Evolutionary conservation across 1,284 basidiomycete species (phyloP).

Genomic region (Ustilago nuda): DNA sequence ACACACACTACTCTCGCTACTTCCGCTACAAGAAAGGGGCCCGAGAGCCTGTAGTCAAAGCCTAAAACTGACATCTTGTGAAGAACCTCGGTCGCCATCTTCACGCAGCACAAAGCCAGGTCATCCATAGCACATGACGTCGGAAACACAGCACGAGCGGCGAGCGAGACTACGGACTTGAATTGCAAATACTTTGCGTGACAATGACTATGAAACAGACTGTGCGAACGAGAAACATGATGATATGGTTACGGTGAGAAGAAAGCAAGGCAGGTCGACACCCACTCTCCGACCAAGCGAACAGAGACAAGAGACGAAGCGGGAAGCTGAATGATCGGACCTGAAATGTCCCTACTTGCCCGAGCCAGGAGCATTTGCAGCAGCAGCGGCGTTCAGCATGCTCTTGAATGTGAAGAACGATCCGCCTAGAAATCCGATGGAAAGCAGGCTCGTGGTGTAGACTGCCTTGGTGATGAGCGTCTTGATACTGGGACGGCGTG

Average conservation of each 20-base stretch:
- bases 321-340: neutral
- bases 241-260: neutral
- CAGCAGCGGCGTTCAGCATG: constrained; percentile 42
- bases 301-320: neutral
- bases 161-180: neutral
- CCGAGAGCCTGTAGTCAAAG: neutral
- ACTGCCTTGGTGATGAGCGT: constrained; percentile 13
- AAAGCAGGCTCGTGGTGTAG: constrained; percentile 28
- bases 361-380: constrained; percentile 23
- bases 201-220: constrained; percentile 7
- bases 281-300: neutral
- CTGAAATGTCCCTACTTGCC: constrained; percentile 6
- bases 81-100: neutral
- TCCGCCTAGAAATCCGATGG: constrained; percentile 37
- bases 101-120: neutral
- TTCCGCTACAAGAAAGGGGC: neutral
- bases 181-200: constrained; percentile 3
- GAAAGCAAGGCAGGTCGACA: neutral
- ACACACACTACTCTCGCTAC: no score
- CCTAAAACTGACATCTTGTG: neutral
- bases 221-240: neutral
- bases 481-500: constrained; percentile 9
- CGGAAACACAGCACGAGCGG: neutral
- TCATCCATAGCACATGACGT: neutral
- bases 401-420: constrained; percentile 46